These are phyloP conservation scores for Psilocybe sp. DNA, from an alignment of 768 basidiomycete genomes.

Conservation along the genomic window DNA sequence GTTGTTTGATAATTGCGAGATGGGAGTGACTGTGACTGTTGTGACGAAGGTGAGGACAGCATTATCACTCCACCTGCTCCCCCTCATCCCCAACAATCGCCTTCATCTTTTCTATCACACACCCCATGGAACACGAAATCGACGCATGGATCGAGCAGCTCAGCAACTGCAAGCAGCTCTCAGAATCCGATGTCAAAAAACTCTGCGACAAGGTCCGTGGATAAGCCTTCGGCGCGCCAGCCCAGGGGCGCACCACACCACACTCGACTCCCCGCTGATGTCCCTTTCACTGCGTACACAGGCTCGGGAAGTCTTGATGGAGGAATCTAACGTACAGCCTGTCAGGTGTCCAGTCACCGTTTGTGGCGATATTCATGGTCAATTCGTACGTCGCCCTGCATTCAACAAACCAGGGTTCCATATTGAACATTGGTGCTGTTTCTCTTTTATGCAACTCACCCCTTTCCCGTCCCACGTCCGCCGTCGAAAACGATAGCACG, in stretches of 20 bases:
- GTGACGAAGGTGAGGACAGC: slow-evolving; percentile 20
- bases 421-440: slow-evolving; percentile 4
- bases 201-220: slow-evolving; percentile 94
- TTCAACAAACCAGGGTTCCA: slow-evolving; percentile 5
- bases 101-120: slow-evolving; percentile 21
- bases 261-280: slow-evolving; percentile 3
- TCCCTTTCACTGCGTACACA: slow-evolving; percentile 30
- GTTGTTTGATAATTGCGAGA: slow-evolving; percentile 17
- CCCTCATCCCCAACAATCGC: slow-evolving; percentile 26
- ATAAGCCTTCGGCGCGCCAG: slow-evolving; percentile 17
- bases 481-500: slow-evolving; percentile 63
- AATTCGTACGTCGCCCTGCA: slow-evolving; percentile 76
- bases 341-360: slow-evolving; percentile 99
- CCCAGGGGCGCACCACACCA: slow-evolving; percentile 11
- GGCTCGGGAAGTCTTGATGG: slow-evolving; percentile 98
- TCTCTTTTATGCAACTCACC: not conserved
- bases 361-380: slow-evolving; percentile 99
- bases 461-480: slow-evolving; percentile 5
- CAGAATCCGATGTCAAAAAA: slow-evolving; percentile 93
- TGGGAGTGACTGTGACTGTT: slow-evolving; percentile 31
- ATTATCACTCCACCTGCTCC: slow-evolving; percentile 34
- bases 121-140: slow-evolving; percentile 70
- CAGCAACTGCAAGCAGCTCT: slow-evolving; percentile 94
- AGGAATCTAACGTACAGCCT: slow-evolving; percentile 98
- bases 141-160: slow-evolving; percentile 97